Evolutionary conservation across 75 land plant species (phyloP), one percentile per base, ranked within the genome.

Genomic region (Selaginella moellendorffii): DNA sequence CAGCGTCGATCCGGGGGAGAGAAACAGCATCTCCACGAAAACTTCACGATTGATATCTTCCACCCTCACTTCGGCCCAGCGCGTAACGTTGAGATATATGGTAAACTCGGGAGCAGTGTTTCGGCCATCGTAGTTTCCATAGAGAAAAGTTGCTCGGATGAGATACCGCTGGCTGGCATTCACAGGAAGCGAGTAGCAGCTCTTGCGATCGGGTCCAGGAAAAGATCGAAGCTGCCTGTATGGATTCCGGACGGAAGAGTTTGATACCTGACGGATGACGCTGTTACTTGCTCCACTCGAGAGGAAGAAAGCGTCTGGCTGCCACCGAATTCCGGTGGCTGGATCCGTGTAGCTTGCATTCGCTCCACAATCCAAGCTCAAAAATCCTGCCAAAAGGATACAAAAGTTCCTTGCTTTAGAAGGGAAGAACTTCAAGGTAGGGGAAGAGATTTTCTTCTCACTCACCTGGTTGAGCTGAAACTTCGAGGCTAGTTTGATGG

Each of bases 361-460:
- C 53, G 88, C 88, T 54, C 92, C 92, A 79, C 92, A 87, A 54
- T 87, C 82, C 25, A 87, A 31, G 63, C 92, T 87, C 27, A 82
- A 29, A 72, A 87, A 87, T 36, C 92, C 92, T 87, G 76, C n/a
- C n/a, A n/a, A n/a, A n/a, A n/a, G n/a, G n/a, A n/a, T n/a, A n/a
- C n/a, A n/a, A n/a, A n/a, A n/a, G n/a, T n/a, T n/a, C n/a, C n/a
- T n/a, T n/a, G n/a, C n/a, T n/a, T n/a, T n/a, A n/a, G n/a, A n/a
- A n/a, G n/a, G n/a, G n/a, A n/a, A n/a, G n/a, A n/a, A n/a, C n/a
- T n/a, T n/a, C n/a, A n/a, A n/a, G n/a, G n/a, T n/a, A n/a, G n/a
- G n/a, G n/a, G n/a, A n/a, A n/a, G n/a, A n/a, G n/a, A n/a, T n/a
- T n/a, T n/a, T n/a, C n/a, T n/a, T n/a, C n/a, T n/a, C n/a, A n/a